Evolutionary conservation across 1,284 basidiomycete species (phyloP).

Genomic region (Erythrobasidium hasegawianum): DNA sequence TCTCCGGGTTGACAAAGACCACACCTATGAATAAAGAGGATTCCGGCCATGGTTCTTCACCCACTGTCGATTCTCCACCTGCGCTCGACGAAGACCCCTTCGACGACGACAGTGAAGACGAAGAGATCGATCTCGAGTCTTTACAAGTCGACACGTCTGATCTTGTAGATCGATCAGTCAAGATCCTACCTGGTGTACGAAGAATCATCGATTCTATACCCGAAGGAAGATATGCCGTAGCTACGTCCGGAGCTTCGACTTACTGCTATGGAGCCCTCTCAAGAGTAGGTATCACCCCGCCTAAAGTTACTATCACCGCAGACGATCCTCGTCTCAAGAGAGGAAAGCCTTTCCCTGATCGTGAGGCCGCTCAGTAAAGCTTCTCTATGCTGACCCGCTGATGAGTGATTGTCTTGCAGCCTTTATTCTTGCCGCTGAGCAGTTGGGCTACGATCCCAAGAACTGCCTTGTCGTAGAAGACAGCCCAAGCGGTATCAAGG

Average conservation of each 20-base stretch:
- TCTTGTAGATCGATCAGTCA: conserved; percentile 52
- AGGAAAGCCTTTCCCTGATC: conserved; percentile 46
- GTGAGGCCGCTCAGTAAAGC: conserved; percentile 53
- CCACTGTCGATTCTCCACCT: conserved; percentile 51
- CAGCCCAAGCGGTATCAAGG: conserved; percentile 67
- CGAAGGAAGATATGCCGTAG: conserved; percentile 64
- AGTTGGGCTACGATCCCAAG: conserved; percentile 60
- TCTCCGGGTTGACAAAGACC: conserved; percentile 29
- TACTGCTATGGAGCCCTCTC: conserved; percentile 61
- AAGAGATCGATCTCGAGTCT: conserved; percentile 58
- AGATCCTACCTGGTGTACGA: conserved; percentile 69
- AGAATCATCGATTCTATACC: conserved; percentile 66
- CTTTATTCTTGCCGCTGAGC: conserved; percentile 68
- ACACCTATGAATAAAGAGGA: conserved; percentile 49
- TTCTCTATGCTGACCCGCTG: conserved; percentile 43
- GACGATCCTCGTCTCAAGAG: conserved; percentile 59
- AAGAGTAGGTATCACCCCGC: conserved; percentile 67
- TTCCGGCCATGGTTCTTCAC: conserved; percentile 41
- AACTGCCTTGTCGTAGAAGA: conserved; percentile 67
- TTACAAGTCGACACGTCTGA: conserved; percentile 43
- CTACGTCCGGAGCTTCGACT: conserved; percentile 62
- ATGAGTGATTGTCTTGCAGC: conserved; percentile 59
- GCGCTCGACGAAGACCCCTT: conserved; percentile 48
- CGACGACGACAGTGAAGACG: conserved; percentile 59
- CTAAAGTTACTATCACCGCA: conserved; percentile 69